Conservation (phyloP, 345 rosid genomes). For the Kernera saxatilis region DNA sequence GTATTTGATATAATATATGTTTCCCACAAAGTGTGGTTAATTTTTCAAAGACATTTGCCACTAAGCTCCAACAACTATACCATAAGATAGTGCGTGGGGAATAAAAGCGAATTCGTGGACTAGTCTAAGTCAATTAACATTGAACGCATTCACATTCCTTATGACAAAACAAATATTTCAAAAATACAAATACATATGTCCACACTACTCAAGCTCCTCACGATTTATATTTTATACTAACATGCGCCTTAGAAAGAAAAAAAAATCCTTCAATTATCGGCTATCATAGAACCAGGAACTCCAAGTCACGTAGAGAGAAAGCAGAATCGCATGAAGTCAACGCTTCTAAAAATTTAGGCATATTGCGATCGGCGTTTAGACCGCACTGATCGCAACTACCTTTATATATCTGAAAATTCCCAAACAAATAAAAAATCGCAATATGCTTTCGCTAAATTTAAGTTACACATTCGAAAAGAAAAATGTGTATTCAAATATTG, state of each 20-base stretch:
- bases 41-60: conserved; percentile 2
- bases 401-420: background rate
- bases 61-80: conserved; percentile 7
- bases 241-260: background rate
- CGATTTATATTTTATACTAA: background rate
- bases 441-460: background rate
- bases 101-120: conserved; percentile 1
- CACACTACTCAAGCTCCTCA: conserved; percentile 4
- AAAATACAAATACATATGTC: background rate
- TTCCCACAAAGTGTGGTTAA: background rate
- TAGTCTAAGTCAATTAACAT: conserved; percentile 4
- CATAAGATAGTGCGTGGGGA: conserved; percentile 5
- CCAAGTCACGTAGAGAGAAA: background rate
- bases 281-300: background rate
- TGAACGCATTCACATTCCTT: conserved; percentile 7
- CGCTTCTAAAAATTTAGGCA: background rate
- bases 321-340: background rate
- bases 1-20: too few species aligned
- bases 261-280: background rate
- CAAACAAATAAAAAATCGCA: background rate
- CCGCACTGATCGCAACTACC: background rate
- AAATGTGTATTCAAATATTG: background rate
- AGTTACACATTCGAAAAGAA: background rate
- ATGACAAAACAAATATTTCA: background rate
- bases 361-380: background rate